Conservation (phyloP, 768 basidiomycete species). For the Coprinopsis marcescibilis region DNA sequence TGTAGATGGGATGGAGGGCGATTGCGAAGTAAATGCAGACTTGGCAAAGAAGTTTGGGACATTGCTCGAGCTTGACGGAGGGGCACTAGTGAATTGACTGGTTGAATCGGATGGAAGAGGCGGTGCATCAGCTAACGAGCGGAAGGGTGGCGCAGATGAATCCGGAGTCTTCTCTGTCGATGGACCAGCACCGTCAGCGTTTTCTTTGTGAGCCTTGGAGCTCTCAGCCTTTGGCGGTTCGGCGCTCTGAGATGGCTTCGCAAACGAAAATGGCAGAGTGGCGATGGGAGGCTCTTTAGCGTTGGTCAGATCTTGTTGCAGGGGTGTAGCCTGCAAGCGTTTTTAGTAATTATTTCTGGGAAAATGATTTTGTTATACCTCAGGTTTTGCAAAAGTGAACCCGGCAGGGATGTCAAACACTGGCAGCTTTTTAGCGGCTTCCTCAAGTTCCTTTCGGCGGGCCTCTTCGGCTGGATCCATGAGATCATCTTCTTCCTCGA, state of each 20-base stretch:
- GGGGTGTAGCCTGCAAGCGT: slow-evolving; percentile 24
- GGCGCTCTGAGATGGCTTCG: slow-evolving; percentile 4
- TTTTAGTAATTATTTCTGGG: slow-evolving; percentile 4
- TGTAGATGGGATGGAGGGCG: too few species aligned
- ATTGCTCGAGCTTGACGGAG: slow-evolving; percentile 2
- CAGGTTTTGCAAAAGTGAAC: slow-evolving; percentile 58
- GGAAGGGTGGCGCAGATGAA: slow-evolving; percentile 3
- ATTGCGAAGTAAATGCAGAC: too few species aligned
- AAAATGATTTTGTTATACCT: slow-evolving; percentile 13
- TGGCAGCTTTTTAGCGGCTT: slow-evolving; percentile 49
- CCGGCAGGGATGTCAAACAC: slow-evolving; percentile 54
- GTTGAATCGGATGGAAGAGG: slow-evolving; percentile 11
- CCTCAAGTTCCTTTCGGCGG: slow-evolving; percentile 45
- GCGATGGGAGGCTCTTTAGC: slow-evolving; percentile 65
- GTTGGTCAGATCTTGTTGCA: slow-evolving; percentile 33
- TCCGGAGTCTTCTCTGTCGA: slow-evolving; percentile 4
- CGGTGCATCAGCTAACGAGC: slow-evolving; percentile 7
- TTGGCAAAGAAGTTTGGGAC: slow-evolving; percentile 64
- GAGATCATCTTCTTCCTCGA: slow-evolving; percentile 45
- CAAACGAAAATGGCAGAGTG: slow-evolving; percentile 59
- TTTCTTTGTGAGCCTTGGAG: slow-evolving; percentile 7
- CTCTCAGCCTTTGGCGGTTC: background rate
- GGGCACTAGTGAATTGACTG: slow-evolving; percentile 8
- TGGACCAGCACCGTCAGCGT: background rate
- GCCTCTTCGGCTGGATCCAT: slow-evolving; percentile 36